Base-by-base conservation (phyloP, 805 yeast genomes). In the Lachancea mirantina region DNA sequence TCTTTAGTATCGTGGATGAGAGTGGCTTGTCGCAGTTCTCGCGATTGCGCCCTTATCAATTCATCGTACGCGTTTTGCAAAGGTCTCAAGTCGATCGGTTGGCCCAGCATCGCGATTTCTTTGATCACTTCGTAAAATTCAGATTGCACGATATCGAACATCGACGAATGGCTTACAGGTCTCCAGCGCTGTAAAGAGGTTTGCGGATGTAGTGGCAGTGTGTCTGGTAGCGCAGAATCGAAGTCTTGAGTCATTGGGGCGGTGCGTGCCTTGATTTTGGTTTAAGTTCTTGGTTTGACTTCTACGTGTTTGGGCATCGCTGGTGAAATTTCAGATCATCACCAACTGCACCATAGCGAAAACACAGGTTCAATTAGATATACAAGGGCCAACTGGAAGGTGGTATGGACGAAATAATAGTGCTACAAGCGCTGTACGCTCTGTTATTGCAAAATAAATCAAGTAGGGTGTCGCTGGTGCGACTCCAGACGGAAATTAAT, bases 401-500 rank as follows among this genome's bases (percentile, higher is more conserved):
- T 45, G 10, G 36, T 23, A 45, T 55, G 25, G 47, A 47, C 19
- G 59, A 55, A 28, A 36, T 56, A 30, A 42, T 56, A 15, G 59
- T 56, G 24, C 42, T 56, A 24, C 59, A 55, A 30, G 43, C 52
- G 23, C 47, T 56, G 21, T 53, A 53, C 36, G 38, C 46, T 4
- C 34, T 50, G 15, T 35, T 56, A 17, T 36, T 41, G 26, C 34
- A 29, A 20, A 38, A 33, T n/a, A 36, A 35, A 9, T 41, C 42
- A 30, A 48, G 44, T 27, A 48, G 51, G 24, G 47, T 56, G 8
- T 55, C 60, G 8, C 35, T 56, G 32, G 57, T 56, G 5, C 48
- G 54, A 27, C 31, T 56, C 20, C 51, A 57, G 7, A 55, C 53
- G 32, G 61, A 55, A 32, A 45, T 53, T 20, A 58, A 55, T 26